Percentiles rank a stretch among this genome's conserved stretches.
These are phyloP conservation scores for Clitocybe nebularis DNA, from an alignment of 1,284 basidiomycete genomes.

Conservation along the genomic window DNA sequence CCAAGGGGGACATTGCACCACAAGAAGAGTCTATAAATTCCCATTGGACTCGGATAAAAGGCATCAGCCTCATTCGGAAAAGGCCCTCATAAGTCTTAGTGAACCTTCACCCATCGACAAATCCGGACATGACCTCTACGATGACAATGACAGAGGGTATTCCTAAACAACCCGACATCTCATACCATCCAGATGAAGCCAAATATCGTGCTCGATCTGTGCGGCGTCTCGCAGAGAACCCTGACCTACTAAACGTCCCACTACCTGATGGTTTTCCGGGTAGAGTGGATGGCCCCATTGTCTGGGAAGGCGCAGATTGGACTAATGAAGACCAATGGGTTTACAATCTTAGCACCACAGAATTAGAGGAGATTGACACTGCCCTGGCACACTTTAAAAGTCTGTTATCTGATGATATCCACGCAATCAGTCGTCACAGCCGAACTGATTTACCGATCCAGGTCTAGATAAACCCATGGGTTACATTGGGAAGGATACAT, in stretches of 20 bases:
- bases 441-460: conserved; percentile 12
- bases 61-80: neutral
- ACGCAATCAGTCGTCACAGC: too few species aligned
- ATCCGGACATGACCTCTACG: conserved; percentile 3
- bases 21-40: conserved; percentile 3
- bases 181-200: conserved; percentile 36
- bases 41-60: conserved; percentile 6
- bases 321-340: conserved; percentile 37
- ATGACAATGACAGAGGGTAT: conserved; percentile 13
- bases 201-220: conserved; percentile 34
- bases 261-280: conserved; percentile 33
- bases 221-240: conserved; percentile 32
- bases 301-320: conserved; percentile 43
- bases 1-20: neutral
- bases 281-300: conserved; percentile 31
- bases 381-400: conserved; percentile 36
- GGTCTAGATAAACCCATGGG: conserved; percentile 27
- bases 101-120: too few species aligned
- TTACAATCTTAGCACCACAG: conserved; percentile 27
- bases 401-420: conserved; percentile 21
- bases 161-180: conserved; percentile 34
- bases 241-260: conserved; percentile 25
- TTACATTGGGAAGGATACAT: conserved; percentile 27
- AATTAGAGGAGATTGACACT: conserved; percentile 34
- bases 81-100: too few species aligned